Percentiles rank a stretch among this genome's conserved stretches.
Evolutionary conservation across 352 stramenopile species (phyloP).

Genomic region (Globisporangium nagaii): DNA sequence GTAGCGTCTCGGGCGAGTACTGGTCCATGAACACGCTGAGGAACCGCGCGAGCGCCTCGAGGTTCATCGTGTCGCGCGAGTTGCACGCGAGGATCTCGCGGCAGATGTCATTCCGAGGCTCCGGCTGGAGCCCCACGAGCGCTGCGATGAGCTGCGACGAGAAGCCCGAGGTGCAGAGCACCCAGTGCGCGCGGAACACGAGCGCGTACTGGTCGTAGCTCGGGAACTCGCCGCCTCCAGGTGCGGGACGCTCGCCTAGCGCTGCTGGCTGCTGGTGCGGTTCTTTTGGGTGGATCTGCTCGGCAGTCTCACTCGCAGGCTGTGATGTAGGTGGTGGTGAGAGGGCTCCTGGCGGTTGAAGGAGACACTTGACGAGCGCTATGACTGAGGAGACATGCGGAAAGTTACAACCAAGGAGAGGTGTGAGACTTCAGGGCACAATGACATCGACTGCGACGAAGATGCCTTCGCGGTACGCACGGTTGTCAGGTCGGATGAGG

Average conservation of each 20-base stretch:
- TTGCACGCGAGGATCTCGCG: conserved; percentile 33
- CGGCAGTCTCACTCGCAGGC: no score
- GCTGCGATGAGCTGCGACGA: conserved; percentile 57
- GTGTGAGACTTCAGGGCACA: conserved; percentile 2
- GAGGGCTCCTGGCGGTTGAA: conserved; percentile 23
- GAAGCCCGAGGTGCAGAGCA: conserved; percentile 54
- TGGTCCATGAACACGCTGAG: conserved; percentile 66
- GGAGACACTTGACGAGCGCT: conserved; percentile 37
- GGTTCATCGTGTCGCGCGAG: conserved; percentile 54
- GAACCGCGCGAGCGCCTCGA: conserved; percentile 56
- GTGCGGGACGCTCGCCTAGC: conserved; percentile 6
- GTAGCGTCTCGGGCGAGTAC: conserved; percentile 44
- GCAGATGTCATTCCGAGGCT: conserved; percentile 21
- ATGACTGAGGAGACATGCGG: conserved; percentile 18
- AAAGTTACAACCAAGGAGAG: background rate
- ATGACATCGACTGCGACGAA: no score
- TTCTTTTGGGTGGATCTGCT: no score
- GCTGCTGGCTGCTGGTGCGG: no score
- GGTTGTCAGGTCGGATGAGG: conserved; percentile 54
- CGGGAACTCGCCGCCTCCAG: conserved; percentile 26
- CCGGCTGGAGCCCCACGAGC: conserved; percentile 36
- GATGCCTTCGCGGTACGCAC: no score
- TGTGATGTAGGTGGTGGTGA: background rate
- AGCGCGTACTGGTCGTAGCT: conserved; percentile 55
- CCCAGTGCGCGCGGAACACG: conserved; percentile 57